Conservation (phyloP, 2,329 filamentous ascomycete species). For the Aspergillus sp. region DNA sequence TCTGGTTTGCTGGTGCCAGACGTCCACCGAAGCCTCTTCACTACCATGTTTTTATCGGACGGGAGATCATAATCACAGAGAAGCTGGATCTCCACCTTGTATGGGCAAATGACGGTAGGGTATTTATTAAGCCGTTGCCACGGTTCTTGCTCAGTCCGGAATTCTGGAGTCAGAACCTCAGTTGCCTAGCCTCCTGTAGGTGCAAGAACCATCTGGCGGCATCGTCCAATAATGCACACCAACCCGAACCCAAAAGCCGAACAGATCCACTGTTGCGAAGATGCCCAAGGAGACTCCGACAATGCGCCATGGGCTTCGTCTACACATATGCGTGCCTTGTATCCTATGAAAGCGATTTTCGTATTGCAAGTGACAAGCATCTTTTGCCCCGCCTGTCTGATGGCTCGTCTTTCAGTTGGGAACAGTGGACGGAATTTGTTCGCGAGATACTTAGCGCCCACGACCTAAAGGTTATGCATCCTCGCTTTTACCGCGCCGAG, state of each 20-base stretch:
- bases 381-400: neutral
- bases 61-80: constrained; percentile 24
- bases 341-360: neutral
- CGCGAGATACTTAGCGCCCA: no score
- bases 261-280: no score
- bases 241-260: no score
- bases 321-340: neutral
- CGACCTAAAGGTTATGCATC: neutral
- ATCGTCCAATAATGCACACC: no score
- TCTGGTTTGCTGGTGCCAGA: neutral
- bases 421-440: no score
- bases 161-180: constrained; percentile 17
- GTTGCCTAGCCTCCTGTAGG: neutral
- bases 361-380: neutral
- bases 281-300: no score
- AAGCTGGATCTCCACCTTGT: constrained; percentile 26
- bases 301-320: neutral
- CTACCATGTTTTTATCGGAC: constrained; percentile 14
- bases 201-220: no score
- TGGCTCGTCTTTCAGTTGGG: no score
- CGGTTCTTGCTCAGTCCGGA: constrained; percentile 20
- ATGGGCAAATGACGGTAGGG: constrained; percentile 13
- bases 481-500: neutral
- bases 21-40: constrained; percentile 19
- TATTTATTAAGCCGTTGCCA: constrained; percentile 30